Conservation (phyloP, 495 filamentous ascomycete genomes). For the Xylaria grammica region DNA sequence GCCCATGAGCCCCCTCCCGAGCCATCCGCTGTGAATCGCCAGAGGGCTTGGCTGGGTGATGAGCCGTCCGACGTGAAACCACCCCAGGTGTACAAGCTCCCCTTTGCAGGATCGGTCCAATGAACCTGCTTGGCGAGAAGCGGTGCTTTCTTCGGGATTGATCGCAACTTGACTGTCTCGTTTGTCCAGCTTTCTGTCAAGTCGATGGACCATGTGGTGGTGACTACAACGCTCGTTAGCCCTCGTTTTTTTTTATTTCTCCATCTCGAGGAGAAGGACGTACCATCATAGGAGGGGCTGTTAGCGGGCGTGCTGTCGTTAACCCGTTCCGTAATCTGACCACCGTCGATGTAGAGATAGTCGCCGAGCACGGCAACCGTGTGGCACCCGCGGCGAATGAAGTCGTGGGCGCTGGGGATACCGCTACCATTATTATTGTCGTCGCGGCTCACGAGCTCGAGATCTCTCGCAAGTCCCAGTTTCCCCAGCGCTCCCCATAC, state of each 20-base stretch:
- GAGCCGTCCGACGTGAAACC: slow-evolving; percentile 28
- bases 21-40: slow-evolving; percentile 43
- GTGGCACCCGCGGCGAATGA: slow-evolving; percentile 34
- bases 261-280: neutral
- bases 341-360: slow-evolving; percentile 41
- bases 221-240: slow-evolving; percentile 27
- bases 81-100: slow-evolving; percentile 44
- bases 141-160: slow-evolving; percentile 33
- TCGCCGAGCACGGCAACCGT: slow-evolving; percentile 32
- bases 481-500: slow-evolving; percentile 31
- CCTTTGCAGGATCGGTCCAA: slow-evolving; percentile 35
- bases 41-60: slow-evolving; percentile 31
- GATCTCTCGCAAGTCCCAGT: slow-evolving; percentile 23
- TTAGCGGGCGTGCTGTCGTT: slow-evolving; percentile 27
- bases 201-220: slow-evolving; percentile 45
- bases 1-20: slow-evolving; percentile 44
- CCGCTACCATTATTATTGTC: slow-evolving; percentile 16
- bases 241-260: too few species aligned
- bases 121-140: slow-evolving; percentile 31
- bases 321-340: slow-evolving; percentile 31
- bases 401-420: slow-evolving; percentile 28
- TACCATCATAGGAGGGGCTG: slow-evolving; percentile 21
- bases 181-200: slow-evolving; percentile 44
- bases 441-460: slow-evolving; percentile 30
- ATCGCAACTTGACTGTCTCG: slow-evolving; percentile 30